Evolutionary conservation across 352 stramenopile species (phyloP), one percentile per base, ranked within the genome.

Genomic region (Blastocystis sp.): DNA sequence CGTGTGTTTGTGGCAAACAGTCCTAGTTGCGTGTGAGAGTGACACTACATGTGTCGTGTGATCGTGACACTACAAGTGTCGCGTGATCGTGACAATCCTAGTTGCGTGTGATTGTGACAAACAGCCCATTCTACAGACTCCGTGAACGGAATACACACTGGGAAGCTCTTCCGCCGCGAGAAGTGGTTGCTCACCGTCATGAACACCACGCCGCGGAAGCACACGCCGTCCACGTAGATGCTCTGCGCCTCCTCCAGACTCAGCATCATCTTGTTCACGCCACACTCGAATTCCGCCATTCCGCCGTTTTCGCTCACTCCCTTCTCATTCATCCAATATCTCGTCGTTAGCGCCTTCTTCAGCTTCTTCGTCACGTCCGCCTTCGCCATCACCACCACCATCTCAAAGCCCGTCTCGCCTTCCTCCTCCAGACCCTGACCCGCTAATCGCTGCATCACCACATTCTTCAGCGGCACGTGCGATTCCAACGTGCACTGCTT

Each of bases 401-500:
- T 19, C 42, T 21, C 34, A 40, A 84, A 84, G 4, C 21, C 61
- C 6, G 54, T 34, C 57, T 84, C 74, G 19, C 48, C 14, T 14
- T 57, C 9, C 14, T 74, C 64, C 10, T 68, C 11, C 48, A 45
- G 21, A 17, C 66, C 40, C 40, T n/a, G 43, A 4, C 24, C 21
- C 48, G 74, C n/a, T 19, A 69, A 28, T 34, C 74, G 48, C 61
- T 84, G 45, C 9, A 84, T 17, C 17, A 84, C 52, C 1, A 84
- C 21, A 3, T 24, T 42, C 14, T 14, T 19, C 24, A 84, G 10
- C 74, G 66, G 3, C 34, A 69, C 57, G 9, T 64, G 28, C 3
- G 45, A 43, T 40, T 84, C 66, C 19, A 84, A 2, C 42, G 74
- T 68, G n/a, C 57, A 57, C 42, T 84, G 74, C 54, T 84, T 84